phyloP scores from a whole-genome alignment of 352 stramenopile genomes.

The Pythium pectinolyticum region DNA sequence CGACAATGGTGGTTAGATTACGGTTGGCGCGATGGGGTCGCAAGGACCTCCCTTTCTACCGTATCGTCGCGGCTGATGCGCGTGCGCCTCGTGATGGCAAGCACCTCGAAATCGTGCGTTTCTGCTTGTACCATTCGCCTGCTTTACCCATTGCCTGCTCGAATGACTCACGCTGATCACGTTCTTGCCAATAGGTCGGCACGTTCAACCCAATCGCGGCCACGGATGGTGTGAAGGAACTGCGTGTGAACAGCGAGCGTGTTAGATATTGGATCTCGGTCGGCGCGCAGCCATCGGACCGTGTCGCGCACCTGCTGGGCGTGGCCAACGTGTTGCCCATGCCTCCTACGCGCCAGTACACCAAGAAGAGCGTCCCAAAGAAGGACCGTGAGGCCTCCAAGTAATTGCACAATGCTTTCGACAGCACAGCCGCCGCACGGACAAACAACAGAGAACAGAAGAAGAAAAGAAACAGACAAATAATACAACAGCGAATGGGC shows the following conservation, averaged over 20 bases:
- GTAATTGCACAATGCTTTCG: too few relatives aligned
- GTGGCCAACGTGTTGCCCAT: slow-evolving; percentile 82
- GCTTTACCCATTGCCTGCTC: too few relatives aligned
- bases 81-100: slow-evolving; percentile 82
- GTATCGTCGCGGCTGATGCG: slow-evolving; percentile 84
- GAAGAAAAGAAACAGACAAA: too few relatives aligned
- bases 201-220: slow-evolving; percentile 88
- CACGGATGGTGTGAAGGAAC: slow-evolving; percentile 82
- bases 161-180: too few relatives aligned
- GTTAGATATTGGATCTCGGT: slow-evolving; percentile 89
- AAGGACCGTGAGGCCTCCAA: slow-evolving; percentile 69
- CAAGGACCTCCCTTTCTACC: slow-evolving; percentile 89
- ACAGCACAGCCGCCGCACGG: background rate
- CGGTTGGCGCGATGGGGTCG: slow-evolving; percentile 82
- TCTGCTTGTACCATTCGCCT: background rate
- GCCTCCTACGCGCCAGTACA: slow-evolving; percentile 82
- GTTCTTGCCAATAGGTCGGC: slow-evolving; percentile 45
- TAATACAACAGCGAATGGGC: too few relatives aligned
- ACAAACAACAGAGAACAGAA: too few relatives aligned
- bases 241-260: slow-evolving; percentile 85
- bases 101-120: slow-evolving; percentile 84
- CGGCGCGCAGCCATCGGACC: slow-evolving; percentile 83
- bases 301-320: slow-evolving; percentile 75
- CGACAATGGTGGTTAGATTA: slow-evolving; percentile 83
- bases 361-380: slow-evolving; percentile 84